Percentiles rank a stretch among this genome's conserved stretches.
These are phyloP conservation scores for Coemansia sp. DNA, from an alignment of 192 early-diverging fungal genomes.

Conservation along the genomic window DNA sequence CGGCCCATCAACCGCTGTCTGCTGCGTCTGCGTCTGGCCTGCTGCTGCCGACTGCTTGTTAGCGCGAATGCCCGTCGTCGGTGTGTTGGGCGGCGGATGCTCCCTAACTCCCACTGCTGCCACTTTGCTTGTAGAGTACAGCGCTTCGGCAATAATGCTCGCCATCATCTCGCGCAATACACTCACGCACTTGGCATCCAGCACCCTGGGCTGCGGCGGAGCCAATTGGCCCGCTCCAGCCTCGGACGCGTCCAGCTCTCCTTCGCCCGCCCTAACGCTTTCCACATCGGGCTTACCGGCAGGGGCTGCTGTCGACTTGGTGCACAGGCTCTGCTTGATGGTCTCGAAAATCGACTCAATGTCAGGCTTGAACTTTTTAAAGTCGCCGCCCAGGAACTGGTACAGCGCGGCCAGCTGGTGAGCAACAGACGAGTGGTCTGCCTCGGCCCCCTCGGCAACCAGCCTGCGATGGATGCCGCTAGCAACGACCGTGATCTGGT, in stretches of 20 bases:
- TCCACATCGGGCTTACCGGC: neutral
- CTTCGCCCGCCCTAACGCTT: neutral
- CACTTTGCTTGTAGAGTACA: slow-evolving; percentile 43
- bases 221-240: neutral
- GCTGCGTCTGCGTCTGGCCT: slow-evolving; percentile 1
- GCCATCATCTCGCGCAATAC: slow-evolving; percentile 43
- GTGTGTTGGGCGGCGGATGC: slow-evolving; percentile 19
- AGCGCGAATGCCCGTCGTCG: slow-evolving; percentile 7
- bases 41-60: slow-evolving; percentile 1
- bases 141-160: slow-evolving; percentile 45
- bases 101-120: slow-evolving; percentile 15
- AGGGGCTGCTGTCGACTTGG: neutral
- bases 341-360: slow-evolving; percentile 48
- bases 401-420: slow-evolving; percentile 52
- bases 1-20: neutral
- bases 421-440: slow-evolving; percentile 40
- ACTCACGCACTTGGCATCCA: slow-evolving; percentile 16
- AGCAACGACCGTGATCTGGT: slow-evolving; percentile 44
- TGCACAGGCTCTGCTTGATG: slow-evolving; percentile 27
- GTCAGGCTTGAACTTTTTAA: slow-evolving; percentile 51
- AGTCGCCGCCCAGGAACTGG: slow-evolving; percentile 53
- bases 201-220: slow-evolving; percentile 2
- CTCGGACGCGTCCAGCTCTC: neutral
- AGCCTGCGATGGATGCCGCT: slow-evolving; percentile 41
- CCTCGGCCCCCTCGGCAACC: slow-evolving; percentile 12